Percentiles rank a stretch among this genome's conserved stretches.
These are phyloP conservation scores for Aureococcus anophagefferens DNA, from an alignment of 108 stramenopile species.

Conservation along the genomic window DNA sequence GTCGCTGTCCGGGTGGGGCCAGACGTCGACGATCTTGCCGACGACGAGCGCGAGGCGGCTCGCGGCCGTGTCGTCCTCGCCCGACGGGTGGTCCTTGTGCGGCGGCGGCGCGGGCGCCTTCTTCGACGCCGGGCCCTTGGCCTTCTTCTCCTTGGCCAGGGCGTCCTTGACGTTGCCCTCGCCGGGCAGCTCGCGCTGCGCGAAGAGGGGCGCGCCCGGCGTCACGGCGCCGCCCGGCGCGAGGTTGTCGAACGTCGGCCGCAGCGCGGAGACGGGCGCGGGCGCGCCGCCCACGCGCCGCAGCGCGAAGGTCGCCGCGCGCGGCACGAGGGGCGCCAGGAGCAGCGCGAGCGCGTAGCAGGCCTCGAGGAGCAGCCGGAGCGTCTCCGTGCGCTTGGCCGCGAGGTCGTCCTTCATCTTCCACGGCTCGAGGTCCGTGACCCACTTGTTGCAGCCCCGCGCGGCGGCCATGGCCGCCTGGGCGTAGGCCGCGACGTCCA, in stretches of 20 bases:
- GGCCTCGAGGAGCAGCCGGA: constrained; percentile 82
- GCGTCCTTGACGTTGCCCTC: constrained; percentile 30
- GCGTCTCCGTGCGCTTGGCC: constrained; percentile 58
- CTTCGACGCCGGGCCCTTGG: background rate
- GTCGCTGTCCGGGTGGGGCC: constrained; percentile 74
- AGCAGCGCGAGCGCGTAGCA: constrained; percentile 83
- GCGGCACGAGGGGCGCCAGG: constrained; percentile 78
- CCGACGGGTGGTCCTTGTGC: too few species aligned
- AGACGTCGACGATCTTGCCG: constrained; percentile 46
- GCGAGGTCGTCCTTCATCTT: constrained; percentile 76
- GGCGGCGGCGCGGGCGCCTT: background rate
- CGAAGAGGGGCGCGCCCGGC: constrained; percentile 8
- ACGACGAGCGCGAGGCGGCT: constrained; percentile 12
- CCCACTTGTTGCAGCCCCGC: constrained; percentile 80
- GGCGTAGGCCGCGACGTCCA: constrained; percentile 64
- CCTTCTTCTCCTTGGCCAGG: background rate
- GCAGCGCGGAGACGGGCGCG: constrained; percentile 31
- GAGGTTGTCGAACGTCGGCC: constrained; percentile 4
- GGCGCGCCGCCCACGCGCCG: constrained; percentile 73
- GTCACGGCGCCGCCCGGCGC: background rate
- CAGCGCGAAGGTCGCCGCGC: constrained; percentile 68
- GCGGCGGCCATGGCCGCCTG: constrained; percentile 61
- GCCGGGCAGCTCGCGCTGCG: constrained; percentile 27
- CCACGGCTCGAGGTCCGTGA: constrained; percentile 92
- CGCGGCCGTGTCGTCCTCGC: constrained; percentile 9